Evolutionary conservation across 768 basidiomycete genomes (phyloP).

Genomic region (Dendrothele bispora): DNA sequence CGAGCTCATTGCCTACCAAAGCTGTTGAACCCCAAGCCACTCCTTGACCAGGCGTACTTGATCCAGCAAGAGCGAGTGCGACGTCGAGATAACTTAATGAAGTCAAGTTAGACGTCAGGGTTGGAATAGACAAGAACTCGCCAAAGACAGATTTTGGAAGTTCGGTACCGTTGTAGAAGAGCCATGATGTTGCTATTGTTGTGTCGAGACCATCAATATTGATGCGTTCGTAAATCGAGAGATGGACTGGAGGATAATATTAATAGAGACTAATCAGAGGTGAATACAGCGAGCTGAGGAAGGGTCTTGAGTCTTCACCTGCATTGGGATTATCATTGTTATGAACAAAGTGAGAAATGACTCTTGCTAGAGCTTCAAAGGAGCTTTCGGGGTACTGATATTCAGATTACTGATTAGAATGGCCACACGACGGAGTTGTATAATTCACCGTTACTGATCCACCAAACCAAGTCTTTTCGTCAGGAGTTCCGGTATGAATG

Average conservation of each 20-base stretch:
- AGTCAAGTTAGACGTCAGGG: constrained; percentile 21
- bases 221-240: constrained; percentile 18
- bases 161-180: constrained; percentile 37
- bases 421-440: not conserved
- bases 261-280: too few species aligned
- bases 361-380: constrained; percentile 35
- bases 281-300: not conserved
- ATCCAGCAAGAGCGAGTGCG: constrained; percentile 24
- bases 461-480: constrained; percentile 38
- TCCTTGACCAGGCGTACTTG: constrained; percentile 26
- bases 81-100: constrained; percentile 38
- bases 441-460: constrained; percentile 36
- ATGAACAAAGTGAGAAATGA: constrained; percentile 35
- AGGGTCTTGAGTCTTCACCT: constrained; percentile 19
- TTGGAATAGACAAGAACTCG: constrained; percentile 38
- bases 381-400: constrained; percentile 36
- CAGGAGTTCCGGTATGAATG: constrained; percentile 36
- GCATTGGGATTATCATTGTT: constrained; percentile 38
- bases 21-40: constrained; percentile 36
- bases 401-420: not conserved
- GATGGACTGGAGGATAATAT: constrained; percentile 21
- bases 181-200: constrained; percentile 24
- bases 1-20: constrained; percentile 21
- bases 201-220: constrained; percentile 20
- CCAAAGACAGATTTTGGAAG: constrained; percentile 36